These are phyloP conservation scores for Aquanectria penicillioides DNA, from an alignment of 2,329 filamentous ascomycete genomes.

Conservation along the genomic window DNA sequence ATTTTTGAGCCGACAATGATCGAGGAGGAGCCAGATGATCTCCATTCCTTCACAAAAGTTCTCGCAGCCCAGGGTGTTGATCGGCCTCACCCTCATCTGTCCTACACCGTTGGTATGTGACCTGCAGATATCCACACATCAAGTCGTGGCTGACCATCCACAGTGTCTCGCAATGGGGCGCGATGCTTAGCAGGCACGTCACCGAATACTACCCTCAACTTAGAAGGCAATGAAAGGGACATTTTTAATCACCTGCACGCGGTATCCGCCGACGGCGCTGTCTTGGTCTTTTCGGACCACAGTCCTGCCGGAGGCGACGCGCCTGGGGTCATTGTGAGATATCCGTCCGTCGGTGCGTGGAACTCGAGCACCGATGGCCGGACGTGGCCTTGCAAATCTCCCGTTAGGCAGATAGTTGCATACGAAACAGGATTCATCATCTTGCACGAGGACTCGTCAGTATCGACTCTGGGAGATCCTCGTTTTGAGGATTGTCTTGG, in stretches of 20 bases:
- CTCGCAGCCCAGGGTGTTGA: slow-evolving; percentile 50
- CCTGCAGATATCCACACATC: not conserved
- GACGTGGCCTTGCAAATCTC: slow-evolving; percentile 36
- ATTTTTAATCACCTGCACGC: slow-evolving; percentile 25
- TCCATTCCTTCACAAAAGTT: slow-evolving; percentile 55
- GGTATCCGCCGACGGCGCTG: slow-evolving; percentile 29
- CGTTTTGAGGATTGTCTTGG: slow-evolving; percentile 68
- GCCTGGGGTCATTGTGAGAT: slow-evolving; percentile 29
- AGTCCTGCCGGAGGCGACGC: not conserved
- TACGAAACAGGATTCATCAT: slow-evolving; percentile 62
- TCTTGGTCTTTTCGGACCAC: slow-evolving; percentile 3
- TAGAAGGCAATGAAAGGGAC: not conserved
- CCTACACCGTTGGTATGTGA: slow-evolving; percentile 58
- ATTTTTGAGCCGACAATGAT: slow-evolving; percentile 42
- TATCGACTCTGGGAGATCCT: slow-evolving; percentile 66
- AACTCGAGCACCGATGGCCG: slow-evolving; percentile 5
- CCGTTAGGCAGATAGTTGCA: slow-evolving; percentile 54
- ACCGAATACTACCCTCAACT: not conserved
- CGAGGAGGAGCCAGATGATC: slow-evolving; percentile 55
- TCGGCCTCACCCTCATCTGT: slow-evolving; percentile 48
- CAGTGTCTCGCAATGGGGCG: slow-evolving; percentile 34
- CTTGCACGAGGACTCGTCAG: slow-evolving; percentile 54
- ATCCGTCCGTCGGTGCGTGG: slow-evolving; percentile 36
- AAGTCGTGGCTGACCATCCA: slow-evolving; percentile 6
- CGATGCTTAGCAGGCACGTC: slow-evolving; percentile 34